A percentile compares a stretch with the other conserved stretches of the same genome.
These are phyloP conservation scores for Coniella vitis DNA, from an alignment of 2,329 filamentous ascomycete genomes.

Conservation along the genomic window DNA sequence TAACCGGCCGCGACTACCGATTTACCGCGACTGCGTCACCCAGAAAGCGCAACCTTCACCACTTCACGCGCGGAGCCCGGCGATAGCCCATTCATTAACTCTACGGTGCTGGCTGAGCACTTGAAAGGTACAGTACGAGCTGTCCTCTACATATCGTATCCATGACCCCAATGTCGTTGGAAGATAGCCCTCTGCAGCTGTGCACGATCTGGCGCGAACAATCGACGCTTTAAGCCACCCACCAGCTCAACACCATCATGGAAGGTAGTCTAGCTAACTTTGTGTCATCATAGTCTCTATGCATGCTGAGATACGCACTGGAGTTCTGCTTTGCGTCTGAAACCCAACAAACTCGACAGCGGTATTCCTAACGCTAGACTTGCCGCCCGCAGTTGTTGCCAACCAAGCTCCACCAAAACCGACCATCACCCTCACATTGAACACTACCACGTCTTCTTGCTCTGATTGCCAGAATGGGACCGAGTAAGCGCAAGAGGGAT, in stretches of 20 bases:
- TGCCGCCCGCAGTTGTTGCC: too few relatives aligned
- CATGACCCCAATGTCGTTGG: too few relatives aligned
- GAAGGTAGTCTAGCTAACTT: background rate
- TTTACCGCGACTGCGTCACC: background rate
- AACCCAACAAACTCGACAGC: too few relatives aligned
- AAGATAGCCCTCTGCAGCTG: background rate
- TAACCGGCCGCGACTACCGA: background rate
- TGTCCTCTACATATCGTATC: too few relatives aligned
- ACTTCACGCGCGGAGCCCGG: too few relatives aligned
- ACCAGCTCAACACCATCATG: background rate
- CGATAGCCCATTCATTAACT: too few relatives aligned
- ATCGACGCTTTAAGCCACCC: background rate
- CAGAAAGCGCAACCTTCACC: too few relatives aligned
- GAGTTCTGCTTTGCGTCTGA: too few relatives aligned
- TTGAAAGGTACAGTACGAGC: too few relatives aligned
- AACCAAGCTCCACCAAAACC: background rate
- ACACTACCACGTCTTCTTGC: background rate
- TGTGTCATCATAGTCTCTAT: background rate
- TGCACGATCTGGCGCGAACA: background rate
- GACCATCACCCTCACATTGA: background rate
- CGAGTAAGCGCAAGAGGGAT: slow-evolving; percentile 51
- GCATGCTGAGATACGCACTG: background rate
- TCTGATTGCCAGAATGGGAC: slow-evolving; percentile 26
- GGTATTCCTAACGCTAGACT: too few relatives aligned
- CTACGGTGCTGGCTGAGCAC: too few relatives aligned